Base-by-base conservation (phyloP, 352 stramenopile genomes). In the Phytopythium montanum region DNA sequence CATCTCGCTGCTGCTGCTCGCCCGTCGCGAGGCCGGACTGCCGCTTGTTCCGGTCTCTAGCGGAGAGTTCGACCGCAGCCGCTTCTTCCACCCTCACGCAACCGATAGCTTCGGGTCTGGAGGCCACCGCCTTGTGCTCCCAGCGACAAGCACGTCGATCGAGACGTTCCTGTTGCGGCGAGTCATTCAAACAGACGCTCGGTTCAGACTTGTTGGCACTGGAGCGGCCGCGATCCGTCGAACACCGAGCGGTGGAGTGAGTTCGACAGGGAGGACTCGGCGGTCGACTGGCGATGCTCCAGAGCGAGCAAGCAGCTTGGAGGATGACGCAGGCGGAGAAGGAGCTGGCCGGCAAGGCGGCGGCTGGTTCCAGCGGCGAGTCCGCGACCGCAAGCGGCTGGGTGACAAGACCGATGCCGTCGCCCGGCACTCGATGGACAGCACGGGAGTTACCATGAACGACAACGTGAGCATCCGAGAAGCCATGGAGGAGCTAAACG, bases 401-500 rank as follows among this genome's bases (percentile, higher is more conserved):
- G 28, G 54, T 6, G 68, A 72, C 25, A 60, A 66, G 14, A 38
- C 53, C 2, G 68, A 76, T 46, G 72, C 81, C 8, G 42, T 28
- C 60, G 68, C 64, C 29, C 61, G 76, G 23, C 73, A 80, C 31
- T 85, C 75, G 8, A 69, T 79, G 36, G 75, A 86, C 10, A 55
- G 10, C 28, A 78, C 71, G 1, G 72, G 61, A 9, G 46, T 81
- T 25, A 75, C 70, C 14, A 77, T 86, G 70, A 84, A 86, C 58
- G 76, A 84, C 39, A 65, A 62, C 25, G 42, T 83, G 19, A 77
- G 63, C 38, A 75, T 74, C 12, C 52, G 45, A 14, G 54, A 72
- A 21, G 76, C 76, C 7, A 81, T 87, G 65, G 76, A 87, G 41
- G 76, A 87, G 56, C 59, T 87, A 18, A 87, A 87, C 52, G 68